Evolutionary conservation across 176 grass and related monocot species (phyloP).

Genomic region (Zoysia pacifica): DNA sequence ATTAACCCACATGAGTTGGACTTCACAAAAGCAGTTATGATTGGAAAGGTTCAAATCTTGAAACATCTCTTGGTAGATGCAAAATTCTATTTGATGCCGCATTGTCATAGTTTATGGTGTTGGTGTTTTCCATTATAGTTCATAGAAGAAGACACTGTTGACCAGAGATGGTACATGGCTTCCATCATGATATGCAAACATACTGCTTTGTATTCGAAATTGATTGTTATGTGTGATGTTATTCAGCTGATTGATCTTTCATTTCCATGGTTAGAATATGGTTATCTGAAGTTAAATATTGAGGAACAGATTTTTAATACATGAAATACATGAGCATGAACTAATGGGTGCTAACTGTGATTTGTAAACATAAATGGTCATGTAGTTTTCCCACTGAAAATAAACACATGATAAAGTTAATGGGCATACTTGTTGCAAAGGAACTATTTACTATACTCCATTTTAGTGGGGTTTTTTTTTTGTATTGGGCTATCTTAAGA

Average conservation of each 20-base stretch:
- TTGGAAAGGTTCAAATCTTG: constrained; percentile 76
- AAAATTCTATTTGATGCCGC: constrained; percentile 2
- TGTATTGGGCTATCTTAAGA: constrained; percentile 33
- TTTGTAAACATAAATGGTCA: neutral
- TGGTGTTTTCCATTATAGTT: neutral
- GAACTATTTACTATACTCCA: neutral
- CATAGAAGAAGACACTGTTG: neutral
- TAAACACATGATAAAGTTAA: constrained; percentile 4
- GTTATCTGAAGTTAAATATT: neutral
- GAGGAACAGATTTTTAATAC: neutral
- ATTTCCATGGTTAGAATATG: constrained; percentile 1
- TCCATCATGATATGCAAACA: constrained; percentile 15
- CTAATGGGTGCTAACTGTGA: constrained; percentile 26
- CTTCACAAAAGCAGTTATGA: constrained; percentile 67
- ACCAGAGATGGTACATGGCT: neutral
- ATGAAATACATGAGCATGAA: neutral
- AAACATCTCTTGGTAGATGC: constrained; percentile 4
- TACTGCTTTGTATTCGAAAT: neutral
- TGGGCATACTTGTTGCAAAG: neutral
- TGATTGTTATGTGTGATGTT: neutral
- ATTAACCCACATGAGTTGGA: constrained; percentile 93
- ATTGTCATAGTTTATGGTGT: constrained; percentile 19
- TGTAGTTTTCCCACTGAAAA: constrained; percentile 1
- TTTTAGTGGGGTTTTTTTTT: neutral
- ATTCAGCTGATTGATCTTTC: neutral